A percentile compares a stretch with the other conserved stretches of the same genome.
Evolutionary conservation across 352 stramenopile species (phyloP).

Genomic region (Thalassiosira allenii): DNA sequence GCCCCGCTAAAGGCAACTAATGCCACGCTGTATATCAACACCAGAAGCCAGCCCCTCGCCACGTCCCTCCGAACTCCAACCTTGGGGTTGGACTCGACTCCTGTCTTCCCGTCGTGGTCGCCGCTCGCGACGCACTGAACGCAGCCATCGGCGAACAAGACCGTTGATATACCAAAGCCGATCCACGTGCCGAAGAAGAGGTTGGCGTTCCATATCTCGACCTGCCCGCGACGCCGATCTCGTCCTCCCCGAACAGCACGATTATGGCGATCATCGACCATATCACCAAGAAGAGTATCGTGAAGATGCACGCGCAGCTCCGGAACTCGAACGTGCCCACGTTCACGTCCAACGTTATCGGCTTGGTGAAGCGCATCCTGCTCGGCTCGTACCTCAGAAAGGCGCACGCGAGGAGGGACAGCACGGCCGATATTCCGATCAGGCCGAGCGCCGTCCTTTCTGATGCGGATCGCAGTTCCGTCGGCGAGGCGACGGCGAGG

Average conservation of each 20-base stretch:
- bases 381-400: neutral
- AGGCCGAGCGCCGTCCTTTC: neutral
- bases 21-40: conserved; percentile 11
- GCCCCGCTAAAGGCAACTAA: neutral
- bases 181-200: conserved; percentile 29
- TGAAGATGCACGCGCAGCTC: conserved; percentile 1
- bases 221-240: conserved; percentile 1
- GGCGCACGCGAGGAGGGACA: neutral
- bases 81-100: conserved; percentile 12
- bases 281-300: conserved; percentile 6
- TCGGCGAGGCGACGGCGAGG: neutral
- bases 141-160: conserved; percentile 18
- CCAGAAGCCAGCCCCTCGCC: conserved; percentile 12
- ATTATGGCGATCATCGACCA: conserved; percentile 19
- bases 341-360: neutral
- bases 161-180: neutral
- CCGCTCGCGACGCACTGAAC: neutral
- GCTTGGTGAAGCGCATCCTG: neutral
- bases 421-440: conserved; percentile 5
- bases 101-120: neutral
- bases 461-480: neutral
- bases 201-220: conserved; percentile 37
- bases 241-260: neutral
- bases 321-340: conserved; percentile 16
- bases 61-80: neutral